Evolutionary conservation across 75 land plant genomes (phyloP).

Genomic region (Picea glauca): DNA sequence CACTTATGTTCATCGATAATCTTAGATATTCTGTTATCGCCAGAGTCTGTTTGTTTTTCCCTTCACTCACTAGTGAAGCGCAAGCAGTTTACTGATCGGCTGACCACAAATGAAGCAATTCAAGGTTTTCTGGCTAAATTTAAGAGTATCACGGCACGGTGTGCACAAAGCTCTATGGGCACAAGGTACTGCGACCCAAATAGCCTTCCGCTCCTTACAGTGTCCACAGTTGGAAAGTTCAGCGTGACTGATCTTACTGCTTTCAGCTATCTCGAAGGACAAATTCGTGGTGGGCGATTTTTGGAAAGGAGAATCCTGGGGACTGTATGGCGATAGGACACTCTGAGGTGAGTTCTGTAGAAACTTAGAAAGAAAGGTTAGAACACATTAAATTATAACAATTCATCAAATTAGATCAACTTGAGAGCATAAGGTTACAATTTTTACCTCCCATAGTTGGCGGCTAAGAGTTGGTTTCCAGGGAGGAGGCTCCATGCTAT

Average conservation of each 20-base stretch:
- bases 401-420: too few species aligned
- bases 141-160: not conserved
- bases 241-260: not conserved
- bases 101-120: constrained; percentile 6
- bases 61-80: not conserved
- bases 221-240: not conserved
- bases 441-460: too few species aligned
- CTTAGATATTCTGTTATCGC: too few species aligned
- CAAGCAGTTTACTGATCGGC: not conserved
- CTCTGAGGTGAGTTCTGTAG: constrained; percentile 10
- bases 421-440: too few species aligned
- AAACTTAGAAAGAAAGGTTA: not conserved
- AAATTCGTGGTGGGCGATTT: too few species aligned
- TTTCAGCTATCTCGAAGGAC: not conserved
- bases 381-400: too few species aligned
- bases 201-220: constrained; percentile 1
- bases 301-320: too few species aligned
- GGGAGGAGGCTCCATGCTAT: not conserved
- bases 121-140: not conserved
- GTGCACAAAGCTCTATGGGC: constrained; percentile 10
- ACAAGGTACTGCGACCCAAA: constrained; percentile 11
- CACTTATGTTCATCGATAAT: too few species aligned
- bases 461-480: not conserved
- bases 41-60: too few species aligned
- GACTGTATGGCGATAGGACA: not conserved